phyloP scores from a whole-genome alignment of 176 grass and related monocot species.

The Lolium perenne region DNA sequence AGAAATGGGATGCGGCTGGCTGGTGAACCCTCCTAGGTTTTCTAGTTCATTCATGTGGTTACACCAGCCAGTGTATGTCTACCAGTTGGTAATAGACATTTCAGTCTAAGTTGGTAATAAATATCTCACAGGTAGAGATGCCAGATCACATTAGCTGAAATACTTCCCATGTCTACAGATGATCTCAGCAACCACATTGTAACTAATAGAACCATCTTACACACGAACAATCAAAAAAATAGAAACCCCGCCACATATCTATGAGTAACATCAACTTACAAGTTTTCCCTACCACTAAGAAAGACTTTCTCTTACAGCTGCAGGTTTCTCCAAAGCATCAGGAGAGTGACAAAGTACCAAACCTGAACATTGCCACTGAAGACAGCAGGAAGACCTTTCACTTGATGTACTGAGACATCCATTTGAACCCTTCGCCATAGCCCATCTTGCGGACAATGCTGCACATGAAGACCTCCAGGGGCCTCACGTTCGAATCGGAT shows the following conservation, averaged over 20 bases:
- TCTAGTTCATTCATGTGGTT: no score
- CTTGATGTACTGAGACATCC: slow-evolving; percentile 79
- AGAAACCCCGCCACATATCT: slow-evolving; percentile 17
- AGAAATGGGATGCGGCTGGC: no score
- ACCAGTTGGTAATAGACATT: neutral
- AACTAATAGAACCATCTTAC: slow-evolving; percentile 16
- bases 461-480: slow-evolving; percentile 76
- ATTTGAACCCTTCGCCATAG: slow-evolving; percentile 66
- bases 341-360: slow-evolving; percentile 20
- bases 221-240: slow-evolving; percentile 39
- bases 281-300: slow-evolving; percentile 43
- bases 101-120: neutral
- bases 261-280: slow-evolving; percentile 47
- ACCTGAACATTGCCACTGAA: slow-evolving; percentile 8
- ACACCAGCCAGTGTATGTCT: neutral
- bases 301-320: slow-evolving; percentile 29
- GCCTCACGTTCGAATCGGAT: slow-evolving; percentile 51
- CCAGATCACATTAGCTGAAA: slow-evolving; percentile 27
- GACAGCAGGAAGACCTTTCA: slow-evolving; percentile 29
- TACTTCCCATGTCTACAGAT: slow-evolving; percentile 23
- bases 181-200: slow-evolving; percentile 6
- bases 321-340: slow-evolving; percentile 29
- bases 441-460: slow-evolving; percentile 73
- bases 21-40: no score
- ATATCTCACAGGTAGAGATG: slow-evolving; percentile 25